Conservation (phyloP, 2,329 filamentous ascomycete species). For the Fusarium burgessii region DNA sequence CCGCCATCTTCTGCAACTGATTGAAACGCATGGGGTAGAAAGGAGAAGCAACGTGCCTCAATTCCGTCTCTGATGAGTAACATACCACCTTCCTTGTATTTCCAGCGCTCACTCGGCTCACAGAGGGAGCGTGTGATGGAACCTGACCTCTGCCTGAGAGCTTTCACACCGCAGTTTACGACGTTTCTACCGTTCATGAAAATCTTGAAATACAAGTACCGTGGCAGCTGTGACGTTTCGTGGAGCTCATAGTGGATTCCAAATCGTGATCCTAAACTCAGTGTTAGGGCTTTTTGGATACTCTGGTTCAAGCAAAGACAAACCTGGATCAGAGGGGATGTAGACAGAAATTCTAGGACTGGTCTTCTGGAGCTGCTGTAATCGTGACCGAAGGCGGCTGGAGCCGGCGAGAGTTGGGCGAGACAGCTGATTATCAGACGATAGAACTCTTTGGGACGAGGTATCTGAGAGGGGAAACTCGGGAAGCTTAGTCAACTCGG, state of each 20-base stretch:
- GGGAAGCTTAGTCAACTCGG: constrained; percentile 55
- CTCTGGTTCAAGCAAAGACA: not conserved
- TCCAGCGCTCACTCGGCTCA: constrained; percentile 58
- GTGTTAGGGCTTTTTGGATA: constrained; percentile 3
- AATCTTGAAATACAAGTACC: constrained; percentile 66
- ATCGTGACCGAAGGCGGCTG: not conserved
- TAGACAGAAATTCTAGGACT: constrained; percentile 66
- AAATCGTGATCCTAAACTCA: constrained; percentile 61
- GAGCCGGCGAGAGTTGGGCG: constrained; percentile 34
- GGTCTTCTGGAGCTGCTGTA: constrained; percentile 46
- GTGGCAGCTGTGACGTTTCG: constrained; percentile 49
- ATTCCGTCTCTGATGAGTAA: constrained; percentile 55
- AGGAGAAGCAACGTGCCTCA: constrained; percentile 64
- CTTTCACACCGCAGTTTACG: constrained; percentile 65
- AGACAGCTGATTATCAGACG: constrained; percentile 23
- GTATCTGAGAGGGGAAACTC: constrained; percentile 68
- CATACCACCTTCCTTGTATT: constrained; percentile 53
- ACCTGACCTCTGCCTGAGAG: constrained; percentile 51
- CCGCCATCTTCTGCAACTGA: constrained; percentile 65
- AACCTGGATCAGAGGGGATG: constrained; percentile 66
- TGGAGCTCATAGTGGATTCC: constrained; percentile 62
- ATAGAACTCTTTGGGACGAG: constrained; percentile 56
- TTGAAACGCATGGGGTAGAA: constrained; percentile 54
- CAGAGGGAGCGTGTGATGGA: constrained; percentile 62
- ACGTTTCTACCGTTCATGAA: constrained; percentile 65